Conservation (phyloP, 306 rosid genomes). For the Alnus glutinosa region DNA sequence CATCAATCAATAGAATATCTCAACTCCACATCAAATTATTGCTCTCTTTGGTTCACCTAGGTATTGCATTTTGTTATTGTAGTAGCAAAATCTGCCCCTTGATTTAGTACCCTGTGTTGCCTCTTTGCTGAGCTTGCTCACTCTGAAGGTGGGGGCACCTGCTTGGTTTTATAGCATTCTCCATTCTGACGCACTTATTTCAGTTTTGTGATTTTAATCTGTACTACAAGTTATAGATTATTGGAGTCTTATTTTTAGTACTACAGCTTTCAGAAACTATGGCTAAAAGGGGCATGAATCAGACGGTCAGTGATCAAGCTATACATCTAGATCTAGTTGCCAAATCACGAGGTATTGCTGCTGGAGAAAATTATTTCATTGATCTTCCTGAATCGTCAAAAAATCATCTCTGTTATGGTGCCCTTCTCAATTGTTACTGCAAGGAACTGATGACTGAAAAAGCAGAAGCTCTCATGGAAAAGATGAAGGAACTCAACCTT, state of each 20-base stretch:
- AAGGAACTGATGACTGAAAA: constrained; percentile 77
- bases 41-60: not conserved
- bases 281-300: constrained; percentile 77
- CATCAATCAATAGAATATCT: not conserved
- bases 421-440: constrained; percentile 90
- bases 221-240: not conserved
- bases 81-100: too few species aligned
- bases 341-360: constrained; percentile 65
- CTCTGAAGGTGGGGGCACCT: too few species aligned
- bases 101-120: too few species aligned
- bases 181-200: too few species aligned
- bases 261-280: constrained; percentile 76
- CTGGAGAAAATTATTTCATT: constrained; percentile 74
- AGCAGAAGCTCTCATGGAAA: constrained; percentile 79
- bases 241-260: not conserved
- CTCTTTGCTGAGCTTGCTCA: too few species aligned
- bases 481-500: constrained; percentile 86
- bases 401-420: constrained; percentile 79
- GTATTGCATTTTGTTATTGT: not conserved
- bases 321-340: constrained; percentile 85
- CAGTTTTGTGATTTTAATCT: not conserved
- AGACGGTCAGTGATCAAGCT: constrained; percentile 81
- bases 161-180: not conserved
- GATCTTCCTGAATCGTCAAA: constrained; percentile 75
- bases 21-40: not conserved